These are phyloP conservation scores for Cyberlindnera euphorbiae DNA, from an alignment of 805 yeast species.

Conservation along the genomic window DNA sequence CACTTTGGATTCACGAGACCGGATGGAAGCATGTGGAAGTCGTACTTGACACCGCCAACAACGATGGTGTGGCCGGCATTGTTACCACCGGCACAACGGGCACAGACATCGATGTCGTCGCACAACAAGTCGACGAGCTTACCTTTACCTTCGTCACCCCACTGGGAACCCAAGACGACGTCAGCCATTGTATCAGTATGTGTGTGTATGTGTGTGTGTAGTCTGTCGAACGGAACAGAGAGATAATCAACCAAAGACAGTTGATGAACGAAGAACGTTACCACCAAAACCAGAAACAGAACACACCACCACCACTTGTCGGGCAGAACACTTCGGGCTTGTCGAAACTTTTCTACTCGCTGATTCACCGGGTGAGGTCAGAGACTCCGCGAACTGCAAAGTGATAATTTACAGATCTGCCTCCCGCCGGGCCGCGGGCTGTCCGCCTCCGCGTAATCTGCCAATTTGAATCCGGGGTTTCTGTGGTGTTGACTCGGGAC, in stretches of 20 bases:
- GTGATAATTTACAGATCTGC: too few species aligned
- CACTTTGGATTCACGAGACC: slow-evolving; percentile 96
- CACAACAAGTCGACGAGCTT: slow-evolving; percentile 93
- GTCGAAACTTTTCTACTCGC: too few species aligned
- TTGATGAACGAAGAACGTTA: slow-evolving; percentile 17
- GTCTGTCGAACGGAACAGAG: background rate
- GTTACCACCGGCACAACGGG: slow-evolving; percentile 98
- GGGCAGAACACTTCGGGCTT: too few species aligned
- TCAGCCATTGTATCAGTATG: slow-evolving; percentile 31
- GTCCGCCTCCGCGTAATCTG: too few species aligned
- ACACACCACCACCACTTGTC: too few species aligned
- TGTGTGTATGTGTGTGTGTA: too few species aligned
- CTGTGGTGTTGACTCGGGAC: too few species aligned
- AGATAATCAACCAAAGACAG: slow-evolving; percentile 9
- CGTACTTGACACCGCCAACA: slow-evolving; percentile 82
- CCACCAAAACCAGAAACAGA: slow-evolving; percentile 8
- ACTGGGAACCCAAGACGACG: slow-evolving; percentile 96
- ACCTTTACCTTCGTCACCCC: slow-evolving; percentile 99
- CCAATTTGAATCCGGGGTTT: too few species aligned
- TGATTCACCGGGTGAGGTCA: too few species aligned
- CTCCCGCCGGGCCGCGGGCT: too few species aligned
- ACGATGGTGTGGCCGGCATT: slow-evolving; percentile 99
- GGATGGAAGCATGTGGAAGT: slow-evolving; percentile 98
- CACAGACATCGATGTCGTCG: slow-evolving; percentile 93
- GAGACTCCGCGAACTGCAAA: too few species aligned